Percentiles rank a stretch among this genome's conserved stretches.
phyloP scores from a whole-genome alignment of 2,329 filamentous ascomycete species.

The Raffaelea albimanens region DNA sequence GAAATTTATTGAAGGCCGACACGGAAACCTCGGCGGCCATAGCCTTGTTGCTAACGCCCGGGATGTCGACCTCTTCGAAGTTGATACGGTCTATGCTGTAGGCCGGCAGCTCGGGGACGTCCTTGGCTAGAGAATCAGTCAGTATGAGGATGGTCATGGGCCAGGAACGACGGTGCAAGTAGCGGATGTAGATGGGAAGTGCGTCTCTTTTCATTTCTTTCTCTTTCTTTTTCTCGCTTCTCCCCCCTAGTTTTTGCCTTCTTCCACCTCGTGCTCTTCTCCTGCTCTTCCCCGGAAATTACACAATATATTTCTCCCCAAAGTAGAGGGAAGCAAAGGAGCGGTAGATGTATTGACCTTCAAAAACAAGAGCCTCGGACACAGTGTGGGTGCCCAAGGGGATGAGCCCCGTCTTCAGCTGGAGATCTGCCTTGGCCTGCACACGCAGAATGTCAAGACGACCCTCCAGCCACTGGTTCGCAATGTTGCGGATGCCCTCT shows the following conservation, averaged over 20 bases:
- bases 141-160: too few relatives aligned
- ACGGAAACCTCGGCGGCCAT: constrained; percentile 76
- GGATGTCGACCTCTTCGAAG: constrained; percentile 59
- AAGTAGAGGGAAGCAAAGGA: constrained; percentile 53
- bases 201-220: not conserved
- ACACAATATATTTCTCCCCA: constrained; percentile 44
- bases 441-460: constrained; percentile 62
- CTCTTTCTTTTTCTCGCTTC: not conserved
- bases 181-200: too few relatives aligned
- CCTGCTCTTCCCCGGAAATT: constrained; percentile 6
- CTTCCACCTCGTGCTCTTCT: not conserved
- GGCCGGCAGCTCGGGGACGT: constrained; percentile 68
- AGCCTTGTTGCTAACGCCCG: constrained; percentile 42
- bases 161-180: too few relatives aligned
- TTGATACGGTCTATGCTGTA: constrained; percentile 77
- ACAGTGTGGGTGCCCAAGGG: constrained; percentile 69
- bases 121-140: constrained; percentile 43
- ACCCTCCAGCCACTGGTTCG: constrained; percentile 82
- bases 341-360: constrained; percentile 69
- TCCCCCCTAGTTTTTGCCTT: not conserved
- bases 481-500: constrained; percentile 67
- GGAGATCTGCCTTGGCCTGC: constrained; percentile 62
- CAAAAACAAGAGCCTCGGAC: constrained; percentile 65
- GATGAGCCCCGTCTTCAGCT: constrained; percentile 70
- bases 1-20: constrained; percentile 64